These are phyloP conservation scores for Carex arenaria DNA, from an alignment of 202 grass and related monocot species.

Conservation along the genomic window DNA sequence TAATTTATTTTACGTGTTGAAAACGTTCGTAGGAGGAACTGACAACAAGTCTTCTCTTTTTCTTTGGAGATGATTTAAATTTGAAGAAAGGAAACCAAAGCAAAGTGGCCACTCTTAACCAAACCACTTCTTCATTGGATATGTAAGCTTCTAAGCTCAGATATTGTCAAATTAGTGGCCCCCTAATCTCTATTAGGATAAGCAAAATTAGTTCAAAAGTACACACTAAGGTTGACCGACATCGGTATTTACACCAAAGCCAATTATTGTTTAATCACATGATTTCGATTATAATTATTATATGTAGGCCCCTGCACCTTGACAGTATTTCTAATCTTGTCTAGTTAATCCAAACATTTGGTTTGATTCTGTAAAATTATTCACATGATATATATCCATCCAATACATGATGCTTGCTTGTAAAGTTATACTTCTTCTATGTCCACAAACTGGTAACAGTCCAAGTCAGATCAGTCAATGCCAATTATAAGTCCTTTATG, in stretches of 20 bases:
- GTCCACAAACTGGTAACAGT: not conserved
- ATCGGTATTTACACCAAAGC: not conserved
- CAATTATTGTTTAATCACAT: not conserved
- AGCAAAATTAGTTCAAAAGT: slow-evolving; percentile 15
- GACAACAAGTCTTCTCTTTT: not conserved
- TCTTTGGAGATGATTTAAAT: not conserved
- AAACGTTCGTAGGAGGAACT: not conserved
- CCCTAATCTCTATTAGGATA: not conserved
- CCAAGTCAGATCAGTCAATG: not conserved
- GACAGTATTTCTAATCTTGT: slow-evolving; percentile 8
- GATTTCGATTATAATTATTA: not conserved
- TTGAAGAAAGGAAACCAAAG: not conserved
- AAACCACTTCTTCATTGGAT: slow-evolving; percentile 11
- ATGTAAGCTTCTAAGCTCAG: not conserved
- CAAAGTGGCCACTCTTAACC: slow-evolving; percentile 7
- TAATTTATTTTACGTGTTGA: not conserved
- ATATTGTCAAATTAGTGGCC: not conserved
- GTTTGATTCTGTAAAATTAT: not conserved
- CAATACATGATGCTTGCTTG: not conserved
- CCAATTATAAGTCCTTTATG: not conserved
- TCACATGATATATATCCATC: not conserved
- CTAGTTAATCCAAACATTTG: not conserved
- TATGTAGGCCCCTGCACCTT: not conserved
- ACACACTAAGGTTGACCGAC: slow-evolving; percentile 10
- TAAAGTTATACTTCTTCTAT: not conserved